These are phyloP conservation scores for Tetradesmus obliquus DNA, from an alignment of 139 green algal genomes.

Conservation along the genomic window DNA sequence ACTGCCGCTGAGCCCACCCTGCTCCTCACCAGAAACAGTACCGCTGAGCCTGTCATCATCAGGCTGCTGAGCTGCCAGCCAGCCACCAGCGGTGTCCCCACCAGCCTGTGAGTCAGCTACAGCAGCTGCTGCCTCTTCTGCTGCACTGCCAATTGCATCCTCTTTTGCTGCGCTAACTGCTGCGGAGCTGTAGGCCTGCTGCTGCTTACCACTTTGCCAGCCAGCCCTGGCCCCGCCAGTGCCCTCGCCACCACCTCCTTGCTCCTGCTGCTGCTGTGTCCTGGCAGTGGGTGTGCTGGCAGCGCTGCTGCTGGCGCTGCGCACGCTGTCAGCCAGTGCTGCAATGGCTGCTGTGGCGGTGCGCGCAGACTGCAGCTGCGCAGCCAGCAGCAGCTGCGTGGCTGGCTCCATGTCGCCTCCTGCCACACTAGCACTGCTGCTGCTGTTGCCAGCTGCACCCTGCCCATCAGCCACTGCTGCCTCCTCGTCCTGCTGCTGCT, in stretches of 20 bases:
- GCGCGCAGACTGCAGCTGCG: constrained; percentile 29
- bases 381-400: not conserved
- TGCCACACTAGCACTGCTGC: not conserved
- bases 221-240: too few relatives aligned
- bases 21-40: too few relatives aligned
- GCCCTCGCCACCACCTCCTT: not conserved
- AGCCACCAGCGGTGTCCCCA: not conserved
- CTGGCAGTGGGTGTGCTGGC: not conserved
- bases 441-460: not conserved
- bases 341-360: constrained; percentile 17
- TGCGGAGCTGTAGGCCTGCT: not conserved
- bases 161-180: not conserved
- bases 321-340: constrained; percentile 26
- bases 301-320: not conserved
- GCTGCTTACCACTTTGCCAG: too few relatives aligned
- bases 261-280: not conserved
- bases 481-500: not conserved
- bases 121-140: too few relatives aligned
- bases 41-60: not conserved
- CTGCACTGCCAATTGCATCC: not conserved
- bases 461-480: not conserved
- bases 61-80: not conserved
- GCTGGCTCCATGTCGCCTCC: too few relatives aligned
- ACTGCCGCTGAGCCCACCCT: not conserved
- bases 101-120: too few relatives aligned